Evolutionary conservation across 306 rosid genomes (phyloP), one percentile per base, ranked within the genome.

Genomic region (Prosopis cineraria): DNA sequence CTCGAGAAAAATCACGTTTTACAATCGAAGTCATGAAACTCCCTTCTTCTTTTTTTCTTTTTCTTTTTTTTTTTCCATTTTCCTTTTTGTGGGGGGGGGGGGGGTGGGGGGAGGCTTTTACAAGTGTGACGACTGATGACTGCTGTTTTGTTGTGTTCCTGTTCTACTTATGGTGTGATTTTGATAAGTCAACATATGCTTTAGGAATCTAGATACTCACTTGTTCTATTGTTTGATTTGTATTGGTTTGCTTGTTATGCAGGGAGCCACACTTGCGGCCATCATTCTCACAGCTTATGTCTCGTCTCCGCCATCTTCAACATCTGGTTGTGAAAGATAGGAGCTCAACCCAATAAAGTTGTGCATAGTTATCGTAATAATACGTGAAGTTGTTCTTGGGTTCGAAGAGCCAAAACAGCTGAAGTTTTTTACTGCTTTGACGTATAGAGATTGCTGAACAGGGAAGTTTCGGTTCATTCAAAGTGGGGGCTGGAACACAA

Each of bases 241-340:
- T 65, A 27, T 43, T 73, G 60, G 62, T 34, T 74, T 84, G 87
- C 45, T 77, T 80, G 29, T 70, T 67, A 78, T 84, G 77, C 91
- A 96, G 99, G 88, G 98, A 96, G 69, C 88, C 98, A 53, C 91
- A 96, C 50, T 64, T 93, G 89, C 90, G 99, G 75, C 99, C 99
- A 16, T 91, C 99, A 25, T 96, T 96, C 85, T 62, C 97, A 29
- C 90, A 93, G 83, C 94, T 93, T 67, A 90, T 93, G 90, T 71
- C 83, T 53, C 94, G 90, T 40, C 88, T 93, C 74, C 86, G 86
- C 75, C 81, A 52, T 68, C 93, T 91, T 82, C 87, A 88, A 77
- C 91, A 83, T 62, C 85, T 88, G 80, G 58, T 85, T 80, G 88
- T 83, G 81, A 88, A 75, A 50, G 79, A 69, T 84, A 17, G 85